These are phyloP conservation scores for Apophysomyces variabilis DNA, from an alignment of 371 early-diverging fungal species.

Conservation along the genomic window DNA sequence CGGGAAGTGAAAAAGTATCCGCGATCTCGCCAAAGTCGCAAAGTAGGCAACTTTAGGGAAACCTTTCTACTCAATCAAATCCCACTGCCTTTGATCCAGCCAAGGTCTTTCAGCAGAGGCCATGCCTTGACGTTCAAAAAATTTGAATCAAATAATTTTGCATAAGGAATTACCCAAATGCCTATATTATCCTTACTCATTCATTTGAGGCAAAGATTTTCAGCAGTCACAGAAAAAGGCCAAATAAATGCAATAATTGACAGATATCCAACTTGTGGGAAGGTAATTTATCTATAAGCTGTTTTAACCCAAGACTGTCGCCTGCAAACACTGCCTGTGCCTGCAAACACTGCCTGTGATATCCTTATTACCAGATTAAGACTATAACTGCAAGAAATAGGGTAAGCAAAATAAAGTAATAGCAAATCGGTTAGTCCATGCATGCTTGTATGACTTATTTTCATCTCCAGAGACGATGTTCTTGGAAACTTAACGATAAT, in stretches of 20 bases:
- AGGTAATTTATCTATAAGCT: no score
- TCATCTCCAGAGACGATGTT: no score
- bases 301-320: no score
- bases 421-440: no score
- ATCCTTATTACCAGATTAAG: no score
- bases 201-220: constrained; percentile 48
- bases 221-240: not conserved
- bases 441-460: no score
- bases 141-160: constrained; percentile 31
- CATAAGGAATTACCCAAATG: constrained; percentile 51
- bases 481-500: no score
- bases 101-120: constrained; percentile 37
- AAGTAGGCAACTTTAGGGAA: not conserved
- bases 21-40: not conserved
- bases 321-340: no score
- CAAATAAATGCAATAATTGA: not conserved
- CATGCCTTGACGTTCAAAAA: constrained; percentile 47
- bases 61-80: not conserved
- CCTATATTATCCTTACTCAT: constrained; percentile 61
- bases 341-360: no score
- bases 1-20: no score
- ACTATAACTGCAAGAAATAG: no score
- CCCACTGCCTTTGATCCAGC: constrained; percentile 22
- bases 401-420: no score
- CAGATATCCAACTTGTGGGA: not conserved